Evolutionary conservation across 305 asterid genomes (phyloP).

Genomic region (Solanum hybrid): DNA sequence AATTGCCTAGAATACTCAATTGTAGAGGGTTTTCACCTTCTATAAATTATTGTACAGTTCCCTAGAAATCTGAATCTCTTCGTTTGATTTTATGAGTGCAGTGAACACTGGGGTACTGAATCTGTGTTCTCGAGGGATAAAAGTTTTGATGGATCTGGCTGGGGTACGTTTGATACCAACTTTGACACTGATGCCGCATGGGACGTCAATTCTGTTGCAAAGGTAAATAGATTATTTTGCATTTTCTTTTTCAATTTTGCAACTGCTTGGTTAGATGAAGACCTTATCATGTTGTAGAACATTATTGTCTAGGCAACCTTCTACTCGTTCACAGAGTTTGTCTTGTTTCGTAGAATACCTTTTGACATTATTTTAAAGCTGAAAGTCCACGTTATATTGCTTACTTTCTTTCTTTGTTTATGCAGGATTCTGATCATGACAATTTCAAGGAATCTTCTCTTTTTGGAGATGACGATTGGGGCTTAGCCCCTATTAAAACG

Average conservation of each 20-base stretch:
- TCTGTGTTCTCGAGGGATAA: slow-evolving; percentile 52
- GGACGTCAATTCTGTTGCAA: slow-evolving; percentile 42
- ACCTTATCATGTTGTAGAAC: background rate
- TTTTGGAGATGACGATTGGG: slow-evolving; percentile 11
- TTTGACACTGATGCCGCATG: slow-evolving; percentile 60
- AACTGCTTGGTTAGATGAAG: background rate
- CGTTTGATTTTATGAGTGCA: slow-evolving; percentile 23
- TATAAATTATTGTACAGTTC: background rate
- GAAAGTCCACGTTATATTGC: background rate
- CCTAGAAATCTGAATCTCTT: background rate
- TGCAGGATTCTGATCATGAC: slow-evolving; percentile 41
- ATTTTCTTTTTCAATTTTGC: background rate
- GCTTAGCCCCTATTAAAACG: slow-evolving; percentile 11
- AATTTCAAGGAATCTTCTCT: slow-evolving; percentile 15
- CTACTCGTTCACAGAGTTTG: background rate
- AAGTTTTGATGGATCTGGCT: slow-evolving; percentile 62
- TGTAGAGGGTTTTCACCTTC: background rate
- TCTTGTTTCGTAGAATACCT: background rate
- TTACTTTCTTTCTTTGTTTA: slow-evolving; percentile 2
- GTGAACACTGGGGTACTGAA: slow-evolving; percentile 61
- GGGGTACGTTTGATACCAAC: slow-evolving; percentile 71
- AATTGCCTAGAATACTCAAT: background rate
- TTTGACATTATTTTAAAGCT: background rate
- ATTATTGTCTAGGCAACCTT: background rate
- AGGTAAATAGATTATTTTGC: slow-evolving; percentile 1